A percentile compares a stretch with the other conserved stretches of the same genome.
These are phyloP conservation scores for Oryza longistaminata DNA, from an alignment of 176 grass and related monocot genomes.

Conservation along the genomic window DNA sequence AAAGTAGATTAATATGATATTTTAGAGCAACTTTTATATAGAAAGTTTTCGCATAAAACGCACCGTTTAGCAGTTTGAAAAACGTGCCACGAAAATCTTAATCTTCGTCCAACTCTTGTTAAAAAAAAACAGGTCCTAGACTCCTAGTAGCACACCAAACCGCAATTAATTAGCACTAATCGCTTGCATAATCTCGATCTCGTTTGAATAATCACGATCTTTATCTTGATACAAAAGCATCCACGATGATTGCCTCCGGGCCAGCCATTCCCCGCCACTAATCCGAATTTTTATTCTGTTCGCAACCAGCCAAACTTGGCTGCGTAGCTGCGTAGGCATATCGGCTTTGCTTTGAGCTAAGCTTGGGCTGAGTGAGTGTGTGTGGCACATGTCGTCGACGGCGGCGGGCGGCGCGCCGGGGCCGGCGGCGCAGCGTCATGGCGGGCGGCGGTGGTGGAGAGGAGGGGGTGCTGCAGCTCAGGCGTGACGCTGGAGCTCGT, in stretches of 20 bases:
- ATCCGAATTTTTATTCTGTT: constrained; percentile 5
- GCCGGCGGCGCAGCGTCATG: not conserved
- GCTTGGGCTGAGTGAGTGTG: not conserved
- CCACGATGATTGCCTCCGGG: not conserved
- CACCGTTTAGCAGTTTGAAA: no score
- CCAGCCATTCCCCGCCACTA: constrained; percentile 24
- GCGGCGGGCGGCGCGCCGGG: not conserved
- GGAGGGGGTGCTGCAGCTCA: constrained; percentile 45
- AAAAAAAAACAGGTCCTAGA: no score
- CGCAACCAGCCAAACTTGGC: not conserved
- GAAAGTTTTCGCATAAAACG: no score
- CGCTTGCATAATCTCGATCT: not conserved
- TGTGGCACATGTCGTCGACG: constrained; percentile 35
- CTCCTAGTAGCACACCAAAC: not conserved
- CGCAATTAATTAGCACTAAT: not conserved
- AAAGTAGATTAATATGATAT: no score
- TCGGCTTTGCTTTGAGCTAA: not conserved
- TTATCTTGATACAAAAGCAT: not conserved
- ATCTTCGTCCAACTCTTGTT: no score
- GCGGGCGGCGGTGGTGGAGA: not conserved
- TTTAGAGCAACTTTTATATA: no score
- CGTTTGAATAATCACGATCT: not conserved
- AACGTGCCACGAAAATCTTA: no score
- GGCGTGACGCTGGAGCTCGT: constrained; percentile 55
- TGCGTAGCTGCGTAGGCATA: not conserved